Evolutionary conservation across 169 alveolate genomes (phyloP), one percentile per base, ranked within the genome.

Genomic region (Cryptosporidium andersoni): DNA sequence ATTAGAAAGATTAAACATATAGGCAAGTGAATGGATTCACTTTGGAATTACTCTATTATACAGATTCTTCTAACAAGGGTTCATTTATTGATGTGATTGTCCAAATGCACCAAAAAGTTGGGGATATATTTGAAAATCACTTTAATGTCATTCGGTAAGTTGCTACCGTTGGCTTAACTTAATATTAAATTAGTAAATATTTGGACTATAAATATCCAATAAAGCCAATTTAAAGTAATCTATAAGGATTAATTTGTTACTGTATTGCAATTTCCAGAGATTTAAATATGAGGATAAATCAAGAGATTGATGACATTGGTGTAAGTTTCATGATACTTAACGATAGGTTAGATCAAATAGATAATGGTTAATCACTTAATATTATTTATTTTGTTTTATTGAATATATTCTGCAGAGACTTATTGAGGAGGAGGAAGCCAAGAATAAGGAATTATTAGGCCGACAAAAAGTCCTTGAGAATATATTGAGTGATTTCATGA

Each of bases 401-500:
- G 2, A 25, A 14, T 14, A 64, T 67, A 39, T 40, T 55, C 45
- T 60, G 5, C 37, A 74, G 85, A 74, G 45, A 16, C 62, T 74
- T 11, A 74, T 74, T n/a, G 62, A 62, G 7, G 60, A 74, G 14
- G 85, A 74, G 40, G 85, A 74, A 58, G 60, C 55, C 42, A 42
- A 58, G 14, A 66, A 74, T 9, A 74, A 58, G 47, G 85, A 74
- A 16, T 52, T 74, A 3, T 39, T 58, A 42, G 85, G 60, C 55
- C 40, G 60, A 42, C 55, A 74, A 40, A n/a, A 47, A 6, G 53
- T 74, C 39, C 55, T 74, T 45, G 60, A 58, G 14, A 74, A 56
- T 74, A 68, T 74, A 42, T 51, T 74, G 67, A 74, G 37, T 14
- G 85, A 74, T 51, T 74, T 74, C 48, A 58, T 74, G 68, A 74